Base-by-base conservation (phyloP, 2,329 filamentous ascomycete species). In the Byssoonygena ceratinophila region DNA sequence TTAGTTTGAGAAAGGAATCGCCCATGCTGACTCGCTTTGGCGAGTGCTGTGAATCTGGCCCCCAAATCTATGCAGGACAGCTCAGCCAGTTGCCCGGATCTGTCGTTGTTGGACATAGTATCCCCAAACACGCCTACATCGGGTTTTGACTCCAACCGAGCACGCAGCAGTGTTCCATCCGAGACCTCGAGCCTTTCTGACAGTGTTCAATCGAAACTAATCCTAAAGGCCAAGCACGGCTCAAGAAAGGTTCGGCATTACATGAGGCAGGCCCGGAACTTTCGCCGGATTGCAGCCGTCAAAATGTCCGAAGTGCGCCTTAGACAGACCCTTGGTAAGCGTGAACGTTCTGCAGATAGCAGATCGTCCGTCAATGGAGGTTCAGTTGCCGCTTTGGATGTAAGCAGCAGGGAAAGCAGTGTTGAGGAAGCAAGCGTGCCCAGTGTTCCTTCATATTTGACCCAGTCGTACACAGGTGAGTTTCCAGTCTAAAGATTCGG, bases 51-150 rank as follows among this genome's bases (percentile, higher is more conserved):
- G 68, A 71, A 64, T 59, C 66, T 70, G 68, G 68, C 68, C 64
- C 63, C 63, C 62, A 63, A 66, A 63, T 63, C 61, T 34, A 60
- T 63, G 56, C 62, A 63, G 59, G 64, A 66, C 67, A 67, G 66
- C 68, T 69, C 64, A 56, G 60, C 66, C 60, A 69, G 69, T 67
- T 71, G 68, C 66, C 68, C 68, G 60, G 67, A 71, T 63, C 63
- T 70, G 50, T 22, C 23, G 7, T 23, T 29, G 20, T 16, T 34
- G 22, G 29, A 47, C 32, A 63, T 47, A 36, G 29, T 11, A 12
- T 12, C 23, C 37, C 46, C 25, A 31, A 16, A 23, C 29, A 52
- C 53, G 18, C 23, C 54, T 16, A 36, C 41, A 2, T 49, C 37
- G 23, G 31, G 18, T 20, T 43, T 44, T 44, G 29, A 45, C n/a